Conservation (phyloP, 148 eudicot genomes). For the Fallopia convolvulus region DNA sequence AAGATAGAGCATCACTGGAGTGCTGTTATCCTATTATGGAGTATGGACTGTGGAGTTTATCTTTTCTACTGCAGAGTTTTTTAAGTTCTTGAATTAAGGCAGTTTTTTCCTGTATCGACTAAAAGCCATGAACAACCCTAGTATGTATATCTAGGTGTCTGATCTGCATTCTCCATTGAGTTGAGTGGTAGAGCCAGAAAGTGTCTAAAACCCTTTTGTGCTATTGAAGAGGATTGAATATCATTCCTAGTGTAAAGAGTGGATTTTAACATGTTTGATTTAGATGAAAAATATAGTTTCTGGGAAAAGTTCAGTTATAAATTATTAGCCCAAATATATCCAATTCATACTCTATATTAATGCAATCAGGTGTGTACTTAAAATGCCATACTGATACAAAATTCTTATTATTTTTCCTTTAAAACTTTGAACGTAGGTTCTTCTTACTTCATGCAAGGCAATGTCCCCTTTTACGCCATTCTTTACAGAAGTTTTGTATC, state of each 20-base stretch:
- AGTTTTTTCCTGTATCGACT: background rate
- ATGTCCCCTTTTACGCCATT: slow-evolving; percentile 99
- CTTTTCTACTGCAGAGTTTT: background rate
- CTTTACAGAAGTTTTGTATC: slow-evolving; percentile 88
- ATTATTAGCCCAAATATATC: background rate
- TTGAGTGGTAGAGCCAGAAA: background rate
- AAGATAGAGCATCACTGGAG: background rate
- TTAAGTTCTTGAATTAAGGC: background rate
- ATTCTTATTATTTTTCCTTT: background rate
- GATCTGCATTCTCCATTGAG: background rate
- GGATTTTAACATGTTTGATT: background rate
- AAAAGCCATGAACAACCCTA: background rate
- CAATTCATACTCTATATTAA: background rate
- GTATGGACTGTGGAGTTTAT: background rate
- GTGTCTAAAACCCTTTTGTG: background rate
- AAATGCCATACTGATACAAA: background rate
- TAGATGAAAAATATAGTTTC: background rate
- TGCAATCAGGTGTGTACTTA: background rate
- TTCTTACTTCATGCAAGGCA: slow-evolving; percentile 78
- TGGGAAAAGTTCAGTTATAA: background rate
- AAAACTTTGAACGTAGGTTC: slow-evolving; percentile 41
- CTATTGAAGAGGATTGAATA: background rate
- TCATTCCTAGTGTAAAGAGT: background rate
- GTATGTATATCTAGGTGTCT: background rate
- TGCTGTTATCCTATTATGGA: background rate